Evolutionary conservation across 345 rosid genomes (phyloP), one percentile per base, ranked within the genome.

Genomic region (Aquilaria yunnanensis): DNA sequence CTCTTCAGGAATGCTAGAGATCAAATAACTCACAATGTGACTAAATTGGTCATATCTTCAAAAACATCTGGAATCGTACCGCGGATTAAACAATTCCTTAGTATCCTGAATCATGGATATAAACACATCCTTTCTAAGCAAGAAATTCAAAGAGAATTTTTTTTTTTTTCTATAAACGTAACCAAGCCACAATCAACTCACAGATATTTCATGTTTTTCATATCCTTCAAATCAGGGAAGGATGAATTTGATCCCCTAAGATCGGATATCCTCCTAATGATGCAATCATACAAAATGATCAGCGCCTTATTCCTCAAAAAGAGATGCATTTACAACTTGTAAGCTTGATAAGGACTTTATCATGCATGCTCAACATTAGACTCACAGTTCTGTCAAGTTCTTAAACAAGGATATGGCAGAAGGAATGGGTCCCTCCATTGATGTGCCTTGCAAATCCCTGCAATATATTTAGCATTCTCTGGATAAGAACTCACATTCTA

Each of bases 371-470:
- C 57, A 32, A 57, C 33, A 1, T 16, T 50, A n/a, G 63, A 50
- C 96, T 82, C 78, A 94, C 99, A 94, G 54, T 1, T 74, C 69
- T 0, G 57, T 30, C 63, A 90, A 75, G 52, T 72, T 85, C 60
- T 12, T 76, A 72, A 94, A 67, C 63, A 50, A 61, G 47, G 96
- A 86, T 57, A 86, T 66, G 49, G 72, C 51, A 63, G 87, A 57
- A 47, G 97, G 97, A 65, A 94, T 80, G 23, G 99, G 96, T 33
- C 99, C 99, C 72, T 77, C 81, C 91, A 90, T 70, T 16, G 89
- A 78, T 54, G 95, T 85, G 31, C 99, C 97, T 65, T 94, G 91
- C 77, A 86, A 61, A 77, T 86, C 77, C 55, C 96, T 94, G 72
- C 57, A 73, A 66, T 16, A 45, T 4, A 64, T 54, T 58, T 12